phyloP scores from a whole-genome alignment of 768 basidiomycete species.

The Macrocybe gigantea region DNA sequence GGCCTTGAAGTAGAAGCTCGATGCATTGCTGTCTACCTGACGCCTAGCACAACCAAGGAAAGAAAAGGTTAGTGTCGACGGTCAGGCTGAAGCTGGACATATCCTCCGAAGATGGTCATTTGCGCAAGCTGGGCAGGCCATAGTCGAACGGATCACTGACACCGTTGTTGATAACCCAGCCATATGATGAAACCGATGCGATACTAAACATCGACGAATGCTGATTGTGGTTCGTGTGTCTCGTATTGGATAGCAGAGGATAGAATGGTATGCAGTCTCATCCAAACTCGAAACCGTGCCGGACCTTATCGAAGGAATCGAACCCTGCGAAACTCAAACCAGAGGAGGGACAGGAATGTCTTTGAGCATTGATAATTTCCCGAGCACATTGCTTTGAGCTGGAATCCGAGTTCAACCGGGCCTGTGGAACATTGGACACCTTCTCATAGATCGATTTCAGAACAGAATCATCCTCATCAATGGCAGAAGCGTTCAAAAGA shows the following conservation, averaged over 20 bases:
- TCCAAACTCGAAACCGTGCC: slow-evolving; percentile 72
- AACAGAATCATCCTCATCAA: too few relatives aligned
- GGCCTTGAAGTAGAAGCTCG: slow-evolving; percentile 69
- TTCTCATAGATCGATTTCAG: too few relatives aligned
- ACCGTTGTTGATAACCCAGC: slow-evolving; percentile 61
- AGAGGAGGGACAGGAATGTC: slow-evolving; percentile 41
- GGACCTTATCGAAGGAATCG: slow-evolving; percentile 73
- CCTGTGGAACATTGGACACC: too few relatives aligned
- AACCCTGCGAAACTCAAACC: slow-evolving; percentile 65
- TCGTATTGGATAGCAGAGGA: slow-evolving; percentile 47
- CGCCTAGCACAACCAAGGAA: slow-evolving; percentile 28
- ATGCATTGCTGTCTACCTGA: slow-evolving; percentile 74
- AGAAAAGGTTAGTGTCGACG: slow-evolving; percentile 72
- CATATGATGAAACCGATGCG: slow-evolving; percentile 77
- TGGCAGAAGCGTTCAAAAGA: too few relatives aligned
- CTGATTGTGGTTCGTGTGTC: too few relatives aligned
- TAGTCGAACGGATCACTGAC: slow-evolving; percentile 72
- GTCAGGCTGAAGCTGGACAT: slow-evolving; percentile 50
- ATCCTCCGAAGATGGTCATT: slow-evolving; percentile 55
- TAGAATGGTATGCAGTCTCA: slow-evolving; percentile 61
- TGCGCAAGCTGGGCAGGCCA: slow-evolving; percentile 43
- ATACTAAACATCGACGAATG: slow-evolving; percentile 67
- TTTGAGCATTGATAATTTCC: too few relatives aligned
- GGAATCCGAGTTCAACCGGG: too few relatives aligned
- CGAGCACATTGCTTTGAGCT: slow-evolving; percentile 15